phyloP scores from a whole-genome alignment of 352 stramenopile species.

The Phytophthora nicotianae region DNA sequence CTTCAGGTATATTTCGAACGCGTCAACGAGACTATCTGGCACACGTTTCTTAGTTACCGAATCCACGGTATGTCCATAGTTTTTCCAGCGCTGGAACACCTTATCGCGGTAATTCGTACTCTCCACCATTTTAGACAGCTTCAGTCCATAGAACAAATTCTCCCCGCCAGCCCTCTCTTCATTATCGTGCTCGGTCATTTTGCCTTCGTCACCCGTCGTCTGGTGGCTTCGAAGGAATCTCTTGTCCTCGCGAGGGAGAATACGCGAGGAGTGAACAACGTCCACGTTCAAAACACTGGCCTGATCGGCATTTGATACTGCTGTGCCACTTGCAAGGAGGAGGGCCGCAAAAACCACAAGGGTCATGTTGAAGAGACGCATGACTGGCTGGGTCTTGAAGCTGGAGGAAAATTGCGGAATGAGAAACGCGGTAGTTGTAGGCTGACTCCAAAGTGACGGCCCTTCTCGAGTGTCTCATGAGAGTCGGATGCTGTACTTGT shows the following conservation, averaged over 20 bases:
- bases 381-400: constrained; percentile 16
- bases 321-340: constrained; percentile 16
- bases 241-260: constrained; percentile 16
- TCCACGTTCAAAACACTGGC: constrained; percentile 15
- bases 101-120: constrained; percentile 3
- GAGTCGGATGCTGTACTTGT: background rate
- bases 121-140: constrained; percentile 3
- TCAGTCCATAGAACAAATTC: constrained; percentile 9
- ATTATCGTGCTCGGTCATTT: constrained; percentile 12
- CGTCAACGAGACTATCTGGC: background rate
- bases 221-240: constrained; percentile 19
- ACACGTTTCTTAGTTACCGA: background rate
- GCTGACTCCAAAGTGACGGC: background rate
- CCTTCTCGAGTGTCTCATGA: constrained; percentile 2
- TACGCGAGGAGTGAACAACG: constrained; percentile 19
- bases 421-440: constrained; percentile 11
- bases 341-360: constrained; percentile 17
- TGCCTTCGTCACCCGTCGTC: constrained; percentile 9
- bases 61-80: constrained; percentile 1
- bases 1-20: background rate
- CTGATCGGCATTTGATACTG: constrained; percentile 17
- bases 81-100: constrained; percentile 11
- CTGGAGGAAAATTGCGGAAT: constrained; percentile 19
- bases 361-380: constrained; percentile 17
- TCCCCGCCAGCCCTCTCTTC: constrained; percentile 9